phyloP scores from a whole-genome alignment of 371 early-diverging fungal species.

The Rhizopus stolonifer region DNA sequence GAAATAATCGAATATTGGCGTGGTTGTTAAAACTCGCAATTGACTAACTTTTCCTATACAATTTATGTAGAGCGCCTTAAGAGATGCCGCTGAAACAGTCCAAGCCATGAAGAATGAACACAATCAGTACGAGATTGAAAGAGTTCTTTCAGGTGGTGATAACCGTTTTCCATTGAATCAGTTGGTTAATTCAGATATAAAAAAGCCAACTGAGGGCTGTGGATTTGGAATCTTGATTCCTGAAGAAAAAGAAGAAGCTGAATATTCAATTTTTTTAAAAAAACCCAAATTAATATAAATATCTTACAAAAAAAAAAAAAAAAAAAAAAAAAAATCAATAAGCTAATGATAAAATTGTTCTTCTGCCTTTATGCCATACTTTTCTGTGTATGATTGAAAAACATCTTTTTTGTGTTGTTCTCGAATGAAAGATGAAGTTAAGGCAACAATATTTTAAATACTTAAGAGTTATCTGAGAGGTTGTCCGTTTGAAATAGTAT shows the following conservation, averaged over 20 bases:
- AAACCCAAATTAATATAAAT: too few relatives aligned
- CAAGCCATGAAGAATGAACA: slow-evolving; percentile 4
- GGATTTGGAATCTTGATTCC: slow-evolving; percentile 5
- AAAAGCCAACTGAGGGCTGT: slow-evolving; percentile 7
- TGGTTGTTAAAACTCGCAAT: too few relatives aligned
- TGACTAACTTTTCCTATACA: slow-evolving; percentile 1
- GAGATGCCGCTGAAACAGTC: not conserved
- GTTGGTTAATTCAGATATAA: slow-evolving; percentile 3
- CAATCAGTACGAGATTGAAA: slow-evolving; percentile 3
- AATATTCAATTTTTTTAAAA: slow-evolving; percentile 5
- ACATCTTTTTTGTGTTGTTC: slow-evolving; percentile 7
- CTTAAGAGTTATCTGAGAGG: slow-evolving; percentile 7
- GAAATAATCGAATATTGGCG: slow-evolving; percentile 1
- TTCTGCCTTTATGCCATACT: slow-evolving; percentile 8
- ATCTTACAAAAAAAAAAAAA: too few relatives aligned
- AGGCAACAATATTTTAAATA: slow-evolving; percentile 9
- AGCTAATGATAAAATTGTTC: slow-evolving; percentile 7
- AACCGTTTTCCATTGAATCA: slow-evolving; percentile 5
- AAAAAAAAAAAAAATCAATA: too few relatives aligned
- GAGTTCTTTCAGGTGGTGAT: slow-evolving; percentile 5
- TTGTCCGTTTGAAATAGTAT: slow-evolving; percentile 5
- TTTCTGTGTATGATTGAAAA: slow-evolving; percentile 7
- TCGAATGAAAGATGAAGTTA: slow-evolving; percentile 5
- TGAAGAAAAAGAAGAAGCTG: slow-evolving; percentile 6
- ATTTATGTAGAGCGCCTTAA: not conserved